Evolutionary conservation across 73 alveolate species (phyloP), one percentile per base, ranked within the genome.

Genomic region (Paramecium octaurelia): DNA sequence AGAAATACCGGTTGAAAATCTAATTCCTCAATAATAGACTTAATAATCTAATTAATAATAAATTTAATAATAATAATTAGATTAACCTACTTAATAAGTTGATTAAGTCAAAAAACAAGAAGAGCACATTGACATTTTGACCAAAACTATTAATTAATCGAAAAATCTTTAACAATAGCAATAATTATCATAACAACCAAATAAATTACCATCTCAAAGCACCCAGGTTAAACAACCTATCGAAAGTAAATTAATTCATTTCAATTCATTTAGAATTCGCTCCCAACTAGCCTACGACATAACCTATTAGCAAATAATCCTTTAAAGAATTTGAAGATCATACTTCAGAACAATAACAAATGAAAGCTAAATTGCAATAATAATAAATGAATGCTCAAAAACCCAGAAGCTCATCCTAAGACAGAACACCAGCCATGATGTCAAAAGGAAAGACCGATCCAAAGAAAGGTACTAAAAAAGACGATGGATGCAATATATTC

Each of bases 1-100:
- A 38, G 43, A 85, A 85, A 59, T 88, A 58, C 58, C 92, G 85
- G 90, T 85, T 0, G 95, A 92, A 43, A 88, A 85, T 21, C 46
- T 85, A 50, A 60, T 92, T 1, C 60, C 64, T 29, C 42, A 58
- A 42, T 89, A 85, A 20, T 84, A 83, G 84, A 64, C 42, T 27
- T 69, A 31, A 36, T 21, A 12, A 58, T 24, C 42, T 8, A 75
- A 85, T 21, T 34, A 23, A 35, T 46, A 16, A 20, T 89, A 23
- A 12, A 64, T 35, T 23, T 14, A 77, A 40, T 50, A 71, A 44
- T 80, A 31, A 73, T 20, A 35, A 31, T 38, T 11, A 36, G 21
- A 31, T 35, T 70, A 86, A 76, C 35, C 29, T 23, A 35, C 43
- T 57, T 29, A 86, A 77, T 88, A 84, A 18, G 44, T 57, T 29